Conservation (phyloP, 257 asterid genomes). For the Lantana camara region DNA sequence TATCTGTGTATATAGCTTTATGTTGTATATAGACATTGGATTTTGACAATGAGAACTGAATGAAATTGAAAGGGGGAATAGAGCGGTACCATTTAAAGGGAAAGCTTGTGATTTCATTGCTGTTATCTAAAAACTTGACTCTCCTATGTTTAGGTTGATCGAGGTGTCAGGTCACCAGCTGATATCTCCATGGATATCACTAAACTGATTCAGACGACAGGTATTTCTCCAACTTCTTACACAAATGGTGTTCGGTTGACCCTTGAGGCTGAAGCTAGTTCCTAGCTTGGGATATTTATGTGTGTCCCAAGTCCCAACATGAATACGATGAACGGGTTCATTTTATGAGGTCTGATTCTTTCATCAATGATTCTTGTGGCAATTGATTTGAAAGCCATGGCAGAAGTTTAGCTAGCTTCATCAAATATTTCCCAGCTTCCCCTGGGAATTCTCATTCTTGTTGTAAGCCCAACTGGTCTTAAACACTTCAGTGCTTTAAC, state of each 20-base stretch:
- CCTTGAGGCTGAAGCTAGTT: conserved; percentile 45
- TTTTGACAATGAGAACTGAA: no score
- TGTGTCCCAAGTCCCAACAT: not conserved
- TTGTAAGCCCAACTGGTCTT: not conserved
- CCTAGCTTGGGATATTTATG: conserved; percentile 3
- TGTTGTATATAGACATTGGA: no score
- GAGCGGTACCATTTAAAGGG: no score
- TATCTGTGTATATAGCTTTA: not conserved
- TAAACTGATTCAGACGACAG: conserved; percentile 62
- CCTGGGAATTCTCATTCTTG: not conserved
- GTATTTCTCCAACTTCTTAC: conserved; percentile 60
- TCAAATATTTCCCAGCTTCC: not conserved
- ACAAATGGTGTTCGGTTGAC: conserved; percentile 72
- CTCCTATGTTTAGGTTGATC: conserved; percentile 63
- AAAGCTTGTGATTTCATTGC: no score
- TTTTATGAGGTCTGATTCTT: not conserved
- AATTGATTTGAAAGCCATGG: no score
- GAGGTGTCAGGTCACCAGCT: conserved; percentile 87
- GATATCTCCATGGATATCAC: conserved; percentile 90
- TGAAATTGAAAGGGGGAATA: no score
- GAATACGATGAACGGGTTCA: not conserved
- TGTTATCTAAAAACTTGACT: conserved; percentile 3
- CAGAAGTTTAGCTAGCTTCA: no score
- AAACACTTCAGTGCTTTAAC: no score
- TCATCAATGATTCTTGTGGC: not conserved